Conservation (phyloP, 2,329 filamentous ascomycete species). For the Penicillium sp. region DNA sequence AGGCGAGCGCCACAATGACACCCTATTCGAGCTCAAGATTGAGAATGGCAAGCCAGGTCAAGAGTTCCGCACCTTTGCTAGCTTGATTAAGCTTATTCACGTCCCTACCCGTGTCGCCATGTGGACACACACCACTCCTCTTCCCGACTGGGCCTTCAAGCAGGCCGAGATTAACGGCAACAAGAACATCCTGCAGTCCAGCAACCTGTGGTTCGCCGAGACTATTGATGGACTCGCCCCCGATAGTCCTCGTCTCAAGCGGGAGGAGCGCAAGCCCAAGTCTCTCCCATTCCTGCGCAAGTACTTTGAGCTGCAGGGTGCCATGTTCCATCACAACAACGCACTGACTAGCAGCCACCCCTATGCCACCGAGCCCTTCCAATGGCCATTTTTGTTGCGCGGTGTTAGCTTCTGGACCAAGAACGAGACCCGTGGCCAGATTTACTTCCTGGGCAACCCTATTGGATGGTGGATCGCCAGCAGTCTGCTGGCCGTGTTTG, state of each 20-base stretch:
- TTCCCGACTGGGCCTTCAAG: constrained; percentile 97
- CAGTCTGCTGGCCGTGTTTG: constrained; percentile 88
- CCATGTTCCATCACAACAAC: constrained; percentile 99
- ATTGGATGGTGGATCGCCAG: constrained; percentile 97
- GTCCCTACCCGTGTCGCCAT: constrained; percentile 94
- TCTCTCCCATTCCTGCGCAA: constrained; percentile 85
- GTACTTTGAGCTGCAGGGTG: constrained; percentile 93
- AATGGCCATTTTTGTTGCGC: constrained; percentile 96
- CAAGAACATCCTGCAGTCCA: constrained; percentile 86
- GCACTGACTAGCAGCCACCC: constrained; percentile 96
- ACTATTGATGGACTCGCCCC: constrained; percentile 77
- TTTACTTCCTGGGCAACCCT: constrained; percentile 97
- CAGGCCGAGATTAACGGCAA: constrained; percentile 99
- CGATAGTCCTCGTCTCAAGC: constrained; percentile 72
- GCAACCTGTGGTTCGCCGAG: constrained; percentile 93
- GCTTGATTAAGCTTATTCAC: constrained; percentile 95
- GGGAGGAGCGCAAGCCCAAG: constrained; percentile 78
- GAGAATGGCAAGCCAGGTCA: constrained; percentile 79
- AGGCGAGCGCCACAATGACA: constrained; percentile 78
- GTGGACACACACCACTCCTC: constrained; percentile 94
- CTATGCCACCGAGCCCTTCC: constrained; percentile 90
- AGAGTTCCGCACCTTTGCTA: constrained; percentile 85
- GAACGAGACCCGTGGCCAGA: constrained; percentile 90
- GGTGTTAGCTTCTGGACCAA: constrained; percentile 99
- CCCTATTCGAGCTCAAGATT: constrained; percentile 87